Percentiles rank a stretch among this genome's conserved stretches.
These are phyloP conservation scores for Phlegmacium glaucopus DNA, from an alignment of 768 basidiomycete genomes.

Conservation along the genomic window DNA sequence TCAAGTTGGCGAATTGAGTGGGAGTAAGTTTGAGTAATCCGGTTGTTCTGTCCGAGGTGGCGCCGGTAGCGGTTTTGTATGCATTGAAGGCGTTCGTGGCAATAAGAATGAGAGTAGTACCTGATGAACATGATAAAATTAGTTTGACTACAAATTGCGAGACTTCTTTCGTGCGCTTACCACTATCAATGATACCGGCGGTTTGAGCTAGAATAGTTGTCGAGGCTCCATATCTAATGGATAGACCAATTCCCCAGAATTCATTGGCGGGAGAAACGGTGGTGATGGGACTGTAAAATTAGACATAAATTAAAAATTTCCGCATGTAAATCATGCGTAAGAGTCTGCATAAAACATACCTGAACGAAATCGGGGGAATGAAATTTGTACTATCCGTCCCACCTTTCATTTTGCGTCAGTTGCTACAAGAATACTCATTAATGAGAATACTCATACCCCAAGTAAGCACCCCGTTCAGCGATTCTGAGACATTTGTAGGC, in stretches of 20 bases:
- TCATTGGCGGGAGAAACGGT: constrained; percentile 43
- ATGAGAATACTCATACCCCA: constrained; percentile 28
- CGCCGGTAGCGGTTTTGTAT: constrained; percentile 47
- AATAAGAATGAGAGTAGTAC: too few relatives aligned
- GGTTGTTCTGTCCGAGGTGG: constrained; percentile 31
- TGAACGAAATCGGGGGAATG: constrained; percentile 8
- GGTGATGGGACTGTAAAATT: constrained; percentile 43
- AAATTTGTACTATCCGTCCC: constrained; percentile 37
- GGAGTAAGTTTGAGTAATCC: constrained; percentile 51
- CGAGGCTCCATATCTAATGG: constrained; percentile 41
- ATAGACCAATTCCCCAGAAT: too few relatives aligned
- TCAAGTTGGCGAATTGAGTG: constrained; percentile 44
- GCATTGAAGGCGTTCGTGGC: too few relatives aligned
- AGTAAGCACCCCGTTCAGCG: constrained; percentile 47
- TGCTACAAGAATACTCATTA: too few relatives aligned
- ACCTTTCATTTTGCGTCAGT: constrained; percentile 11
- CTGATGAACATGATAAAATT: too few relatives aligned
- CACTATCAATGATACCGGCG: constrained; percentile 60
- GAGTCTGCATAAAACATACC: constrained; percentile 4
- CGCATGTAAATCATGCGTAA: too few relatives aligned
- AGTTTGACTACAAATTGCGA: too few relatives aligned
- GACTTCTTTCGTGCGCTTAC: constrained; percentile 13
- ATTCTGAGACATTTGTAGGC: constrained; percentile 33
- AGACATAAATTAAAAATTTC: too few relatives aligned
- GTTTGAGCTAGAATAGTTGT: constrained; percentile 39